These are phyloP conservation scores for Fusarium subtropicale DNA, from an alignment of 2,329 filamentous ascomycete genomes.

Conservation along the genomic window DNA sequence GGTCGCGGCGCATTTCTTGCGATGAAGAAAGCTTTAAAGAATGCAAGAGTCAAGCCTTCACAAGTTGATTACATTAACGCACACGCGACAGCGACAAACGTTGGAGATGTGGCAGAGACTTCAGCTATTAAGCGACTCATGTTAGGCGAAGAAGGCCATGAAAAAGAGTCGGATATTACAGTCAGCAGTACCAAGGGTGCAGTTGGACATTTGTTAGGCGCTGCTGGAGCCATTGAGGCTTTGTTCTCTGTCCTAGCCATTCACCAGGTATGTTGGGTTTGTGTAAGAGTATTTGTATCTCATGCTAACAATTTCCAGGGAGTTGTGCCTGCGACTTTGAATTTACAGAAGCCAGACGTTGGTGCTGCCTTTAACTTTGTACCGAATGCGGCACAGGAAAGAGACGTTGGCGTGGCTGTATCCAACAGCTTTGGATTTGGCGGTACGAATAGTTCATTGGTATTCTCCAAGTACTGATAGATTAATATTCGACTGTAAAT, in stretches of 20 bases:
- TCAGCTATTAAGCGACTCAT: slow-evolving; percentile 82
- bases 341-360: slow-evolving; percentile 75
- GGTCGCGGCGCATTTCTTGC: slow-evolving; percentile 84
- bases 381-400: slow-evolving; percentile 75
- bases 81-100: slow-evolving; percentile 87
- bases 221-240: slow-evolving; percentile 90
- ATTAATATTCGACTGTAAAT: not conserved
- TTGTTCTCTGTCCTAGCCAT: slow-evolving; percentile 86
- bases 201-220: slow-evolving; percentile 89
- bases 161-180: slow-evolving; percentile 73
- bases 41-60: slow-evolving; percentile 75
- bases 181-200: slow-evolving; percentile 96
- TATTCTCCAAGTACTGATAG: slow-evolving; percentile 66
- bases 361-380: slow-evolving; percentile 89
- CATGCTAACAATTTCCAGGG: slow-evolving; percentile 66
- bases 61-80: slow-evolving; percentile 94
- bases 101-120: slow-evolving; percentile 92
- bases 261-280: slow-evolving; percentile 70
- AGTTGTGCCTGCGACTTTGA: slow-evolving; percentile 85
- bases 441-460: slow-evolving; percentile 91
- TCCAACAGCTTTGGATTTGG: slow-evolving; percentile 99
- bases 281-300: not conserved
- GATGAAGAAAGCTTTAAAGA: slow-evolving; percentile 84
- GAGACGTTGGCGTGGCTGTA: slow-evolving; percentile 77
- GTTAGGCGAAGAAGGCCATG: slow-evolving; percentile 75